phyloP scores from a whole-genome alignment of 2,329 filamentous ascomycete genomes.

The Exophiala viscosa region DNA sequence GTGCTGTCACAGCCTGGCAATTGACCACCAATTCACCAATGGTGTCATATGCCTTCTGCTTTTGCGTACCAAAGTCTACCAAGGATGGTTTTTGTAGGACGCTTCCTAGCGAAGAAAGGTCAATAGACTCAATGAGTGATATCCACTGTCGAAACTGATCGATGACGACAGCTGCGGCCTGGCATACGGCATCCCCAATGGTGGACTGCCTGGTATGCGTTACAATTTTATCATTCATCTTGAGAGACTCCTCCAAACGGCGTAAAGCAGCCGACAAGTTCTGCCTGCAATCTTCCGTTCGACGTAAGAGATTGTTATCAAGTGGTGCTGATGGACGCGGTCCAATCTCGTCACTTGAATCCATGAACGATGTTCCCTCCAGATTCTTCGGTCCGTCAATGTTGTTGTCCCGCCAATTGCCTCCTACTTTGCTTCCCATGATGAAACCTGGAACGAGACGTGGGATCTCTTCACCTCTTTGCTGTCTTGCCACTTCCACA shows the following conservation, averaged over 20 bases:
- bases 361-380: constrained; percentile 67
- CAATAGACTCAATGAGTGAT: constrained; percentile 83
- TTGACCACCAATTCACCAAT: constrained; percentile 83
- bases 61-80: constrained; percentile 81
- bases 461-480: constrained; percentile 87
- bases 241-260: constrained; percentile 78
- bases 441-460: constrained; percentile 93
- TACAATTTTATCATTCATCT: constrained; percentile 74
- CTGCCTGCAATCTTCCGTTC: constrained; percentile 79
- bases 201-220: constrained; percentile 72
- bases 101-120: constrained; percentile 73
- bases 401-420: constrained; percentile 76
- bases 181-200: constrained; percentile 78
- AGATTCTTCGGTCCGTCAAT: constrained; percentile 63
- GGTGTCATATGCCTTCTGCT: constrained; percentile 90
- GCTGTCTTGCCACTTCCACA: constrained; percentile 89
- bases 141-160: constrained; percentile 91
- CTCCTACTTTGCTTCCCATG: constrained; percentile 75
- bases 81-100: constrained; percentile 80
- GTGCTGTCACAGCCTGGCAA: constrained; percentile 88
- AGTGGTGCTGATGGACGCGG: constrained; percentile 69
- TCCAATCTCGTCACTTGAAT: constrained; percentile 77
- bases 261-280: constrained; percentile 82
- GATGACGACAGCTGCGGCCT: constrained; percentile 71
- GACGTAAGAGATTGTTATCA: constrained; percentile 72